These are phyloP conservation scores for Cylindrodendrum hubeiense DNA, from an alignment of 2,329 filamentous ascomycete genomes.

Conservation along the genomic window DNA sequence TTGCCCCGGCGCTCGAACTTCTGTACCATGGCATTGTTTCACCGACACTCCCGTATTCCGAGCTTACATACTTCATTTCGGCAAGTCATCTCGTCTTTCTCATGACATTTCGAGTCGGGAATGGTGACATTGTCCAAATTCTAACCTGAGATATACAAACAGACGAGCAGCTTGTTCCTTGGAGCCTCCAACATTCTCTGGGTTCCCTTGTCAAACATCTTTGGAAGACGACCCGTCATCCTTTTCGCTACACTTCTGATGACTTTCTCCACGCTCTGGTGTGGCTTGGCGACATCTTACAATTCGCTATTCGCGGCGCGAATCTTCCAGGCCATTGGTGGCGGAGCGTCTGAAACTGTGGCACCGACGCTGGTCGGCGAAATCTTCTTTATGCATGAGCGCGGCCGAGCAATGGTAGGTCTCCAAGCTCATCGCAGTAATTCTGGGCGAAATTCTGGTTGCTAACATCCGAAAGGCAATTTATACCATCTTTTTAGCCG, in stretches of 20 bases:
- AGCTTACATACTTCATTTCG: slow-evolving; percentile 48
- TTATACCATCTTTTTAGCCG: slow-evolving; percentile 49
- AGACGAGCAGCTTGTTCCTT: slow-evolving; percentile 51
- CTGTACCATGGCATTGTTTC: slow-evolving; percentile 48
- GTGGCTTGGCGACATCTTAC: slow-evolving; percentile 40
- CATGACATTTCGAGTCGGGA: no score
- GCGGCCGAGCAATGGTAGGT: slow-evolving; percentile 48
- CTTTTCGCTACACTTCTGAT: slow-evolving; percentile 47
- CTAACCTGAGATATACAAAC: background rate
- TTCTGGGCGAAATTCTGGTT: no score
- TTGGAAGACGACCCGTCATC: slow-evolving; percentile 49
- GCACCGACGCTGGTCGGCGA: slow-evolving; percentile 50
- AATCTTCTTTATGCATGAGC: slow-evolving; percentile 51
- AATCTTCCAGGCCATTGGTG: slow-evolving; percentile 50
- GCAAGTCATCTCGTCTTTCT: slow-evolving; percentile 32
- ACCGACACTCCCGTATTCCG: slow-evolving; percentile 36
- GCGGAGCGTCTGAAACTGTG: slow-evolving; percentile 50
- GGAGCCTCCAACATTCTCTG: slow-evolving; percentile 51
- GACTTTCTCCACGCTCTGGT: slow-evolving; percentile 43
- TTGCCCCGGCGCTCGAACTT: slow-evolving; percentile 49
- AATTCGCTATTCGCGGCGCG: slow-evolving; percentile 45
- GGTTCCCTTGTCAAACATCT: slow-evolving; percentile 52
- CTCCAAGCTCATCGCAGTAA: rapidly evolving
- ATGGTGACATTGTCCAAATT: background rate
- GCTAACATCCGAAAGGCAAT: slow-evolving; percentile 38